phyloP scores from a whole-genome alignment of 441 rosid species.

The Metrosideros polymorpha region DNA sequence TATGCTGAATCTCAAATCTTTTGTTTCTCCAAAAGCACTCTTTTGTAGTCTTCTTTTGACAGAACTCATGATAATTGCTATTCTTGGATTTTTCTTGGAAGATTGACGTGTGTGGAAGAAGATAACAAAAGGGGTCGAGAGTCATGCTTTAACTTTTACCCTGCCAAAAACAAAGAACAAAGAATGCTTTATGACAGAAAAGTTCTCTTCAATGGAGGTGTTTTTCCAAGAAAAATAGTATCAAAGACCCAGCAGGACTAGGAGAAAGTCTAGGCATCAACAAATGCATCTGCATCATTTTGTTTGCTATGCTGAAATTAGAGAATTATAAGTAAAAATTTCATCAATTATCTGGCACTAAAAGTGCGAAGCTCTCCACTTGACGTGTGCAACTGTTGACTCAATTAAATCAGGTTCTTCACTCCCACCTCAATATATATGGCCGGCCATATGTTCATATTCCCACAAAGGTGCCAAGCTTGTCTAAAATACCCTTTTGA shows the following conservation, averaged over 20 bases:
- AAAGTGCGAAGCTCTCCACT: not conserved
- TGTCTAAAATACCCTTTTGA: not conserved
- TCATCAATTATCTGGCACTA: not conserved
- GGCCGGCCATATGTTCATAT: not conserved
- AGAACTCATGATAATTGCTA: not conserved
- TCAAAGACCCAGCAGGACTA: not conserved
- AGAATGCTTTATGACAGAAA: not conserved
- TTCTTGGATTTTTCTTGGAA: not conserved
- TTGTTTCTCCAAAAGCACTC: not conserved
- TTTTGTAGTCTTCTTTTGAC: not conserved
- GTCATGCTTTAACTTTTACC: not conserved
- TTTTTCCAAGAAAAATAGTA: not conserved
- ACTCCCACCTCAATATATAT: not conserved
- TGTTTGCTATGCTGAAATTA: not conserved
- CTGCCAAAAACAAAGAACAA: not conserved
- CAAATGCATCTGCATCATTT: not conserved
- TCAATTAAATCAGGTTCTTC: not conserved
- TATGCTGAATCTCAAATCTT: not conserved
- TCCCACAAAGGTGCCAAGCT: not conserved
- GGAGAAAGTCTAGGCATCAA: not conserved
- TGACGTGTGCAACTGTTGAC: not conserved
- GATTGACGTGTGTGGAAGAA: not conserved
- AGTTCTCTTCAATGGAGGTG: not conserved
- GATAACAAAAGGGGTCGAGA: not conserved
- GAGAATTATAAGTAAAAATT: not conserved